phyloP scores from a whole-genome alignment of 1,139 yeast genomes.

The Debaryomyces sp. region DNA sequence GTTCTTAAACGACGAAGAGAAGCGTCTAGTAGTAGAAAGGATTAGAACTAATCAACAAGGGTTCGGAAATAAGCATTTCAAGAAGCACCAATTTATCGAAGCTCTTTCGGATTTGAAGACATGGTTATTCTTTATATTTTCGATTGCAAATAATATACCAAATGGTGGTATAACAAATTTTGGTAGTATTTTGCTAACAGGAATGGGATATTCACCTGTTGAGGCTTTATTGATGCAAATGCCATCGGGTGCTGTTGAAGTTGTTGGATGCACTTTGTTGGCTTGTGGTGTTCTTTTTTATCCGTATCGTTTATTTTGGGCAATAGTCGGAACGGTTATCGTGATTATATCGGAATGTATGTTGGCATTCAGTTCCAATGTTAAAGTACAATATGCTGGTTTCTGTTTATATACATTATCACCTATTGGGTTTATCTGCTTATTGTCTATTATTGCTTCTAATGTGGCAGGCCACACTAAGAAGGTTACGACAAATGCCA shows the following conservation, averaged over 20 bases:
- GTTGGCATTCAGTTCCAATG: slow-evolving; percentile 48
- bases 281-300: slow-evolving; percentile 32
- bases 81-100: slow-evolving; percentile 53
- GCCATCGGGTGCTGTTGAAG: slow-evolving; percentile 42
- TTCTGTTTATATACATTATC: slow-evolving; percentile 17
- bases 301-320: slow-evolving; percentile 40
- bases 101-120: slow-evolving; percentile 48
- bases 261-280: slow-evolving; percentile 44
- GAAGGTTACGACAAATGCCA: slow-evolving; percentile 60
- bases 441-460: slow-evolving; percentile 50
- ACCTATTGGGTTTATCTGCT: slow-evolving; percentile 50
- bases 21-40: slow-evolving; percentile 28
- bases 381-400: slow-evolving; percentile 40
- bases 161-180: slow-evolving; percentile 37
- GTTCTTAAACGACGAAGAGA: slow-evolving; percentile 40
- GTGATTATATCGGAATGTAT: slow-evolving; percentile 44
- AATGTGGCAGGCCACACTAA: slow-evolving; percentile 76
- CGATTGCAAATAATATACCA: slow-evolving; percentile 28
- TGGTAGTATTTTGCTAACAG: slow-evolving; percentile 44
- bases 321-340: slow-evolving; percentile 41
- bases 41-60: slow-evolving; percentile 44
- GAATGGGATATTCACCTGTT: slow-evolving; percentile 42
- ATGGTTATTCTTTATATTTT: slow-evolving; percentile 37
- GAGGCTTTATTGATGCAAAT: slow-evolving; percentile 35
- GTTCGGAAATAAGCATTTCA: slow-evolving; percentile 55